These are phyloP conservation scores for Phoenix roebelenii DNA, from an alignment of 176 grass and related monocot species.

Conservation along the genomic window DNA sequence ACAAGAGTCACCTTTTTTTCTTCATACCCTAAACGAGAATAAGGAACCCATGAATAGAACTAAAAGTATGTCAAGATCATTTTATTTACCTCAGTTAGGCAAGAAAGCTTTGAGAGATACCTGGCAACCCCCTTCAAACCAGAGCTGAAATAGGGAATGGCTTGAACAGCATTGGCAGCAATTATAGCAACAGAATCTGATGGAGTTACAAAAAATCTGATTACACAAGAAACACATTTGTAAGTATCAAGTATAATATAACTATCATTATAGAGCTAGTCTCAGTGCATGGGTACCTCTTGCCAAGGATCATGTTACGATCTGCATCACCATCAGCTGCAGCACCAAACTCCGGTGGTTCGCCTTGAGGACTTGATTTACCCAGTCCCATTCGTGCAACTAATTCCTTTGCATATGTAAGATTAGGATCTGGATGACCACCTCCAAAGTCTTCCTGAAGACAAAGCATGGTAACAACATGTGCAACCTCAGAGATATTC, in stretches of 20 bases:
- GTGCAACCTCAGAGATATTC: too few species aligned
- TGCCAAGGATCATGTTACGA: slow-evolving; percentile 94
- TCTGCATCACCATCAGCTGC: slow-evolving; percentile 95
- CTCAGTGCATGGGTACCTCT: slow-evolving; percentile 43
- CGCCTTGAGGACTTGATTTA: slow-evolving; percentile 44
- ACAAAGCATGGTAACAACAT: too few species aligned
- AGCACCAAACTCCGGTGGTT: slow-evolving; percentile 95
- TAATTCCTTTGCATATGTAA: slow-evolving; percentile 96
- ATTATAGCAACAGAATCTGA: slow-evolving; percentile 98
- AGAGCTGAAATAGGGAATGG: slow-evolving; percentile 90
- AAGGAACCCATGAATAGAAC: too few species aligned
- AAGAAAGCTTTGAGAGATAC: slow-evolving; percentile 26
- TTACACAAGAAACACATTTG: slow-evolving; percentile 1
- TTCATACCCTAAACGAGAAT: too few species aligned
- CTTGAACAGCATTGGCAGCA: slow-evolving; percentile 90
- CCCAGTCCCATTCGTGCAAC: slow-evolving; percentile 90
- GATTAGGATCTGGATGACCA: slow-evolving; percentile 89
- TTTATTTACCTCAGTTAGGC: too few species aligned
- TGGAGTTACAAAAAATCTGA: slow-evolving; percentile 95
- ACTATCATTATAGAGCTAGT: not conserved
- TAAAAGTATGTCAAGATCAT: too few species aligned
- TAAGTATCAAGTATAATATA: not conserved
- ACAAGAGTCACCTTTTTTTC: too few species aligned
- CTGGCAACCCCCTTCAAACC: slow-evolving; percentile 98
- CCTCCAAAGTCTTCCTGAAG: slow-evolving; percentile 94